phyloP scores from a whole-genome alignment of 305 asterid genomes.

The Fraxinus platypoda region DNA sequence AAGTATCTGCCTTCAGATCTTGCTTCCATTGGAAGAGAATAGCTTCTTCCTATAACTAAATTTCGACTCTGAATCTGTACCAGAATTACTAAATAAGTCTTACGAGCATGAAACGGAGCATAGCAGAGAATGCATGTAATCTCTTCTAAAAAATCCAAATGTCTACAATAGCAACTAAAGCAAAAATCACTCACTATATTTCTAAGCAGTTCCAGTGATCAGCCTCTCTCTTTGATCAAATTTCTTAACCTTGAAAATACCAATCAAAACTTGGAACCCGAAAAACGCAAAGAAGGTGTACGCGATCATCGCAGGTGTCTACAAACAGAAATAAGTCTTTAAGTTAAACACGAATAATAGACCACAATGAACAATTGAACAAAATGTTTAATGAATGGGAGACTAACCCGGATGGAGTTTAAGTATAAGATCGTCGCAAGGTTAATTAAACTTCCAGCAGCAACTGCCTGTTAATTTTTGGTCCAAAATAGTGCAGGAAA shows the following conservation, averaged over 20 bases:
- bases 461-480: constrained; percentile 65
- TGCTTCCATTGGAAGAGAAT: constrained; percentile 4
- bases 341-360: background rate
- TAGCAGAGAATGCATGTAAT: background rate
- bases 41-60: background rate
- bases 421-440: constrained; percentile 79
- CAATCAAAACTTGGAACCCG: constrained; percentile 76
- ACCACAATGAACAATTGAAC: background rate
- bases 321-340: constrained; percentile 23
- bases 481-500: background rate
- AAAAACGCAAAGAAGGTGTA: constrained; percentile 63
- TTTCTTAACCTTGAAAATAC: constrained; percentile 71
- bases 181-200: constrained; percentile 31
- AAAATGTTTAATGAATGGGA: constrained; percentile 9
- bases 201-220: constrained; percentile 90
- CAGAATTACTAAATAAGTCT: background rate
- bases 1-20: background rate
- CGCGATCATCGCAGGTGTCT: constrained; percentile 77
- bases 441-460: constrained; percentile 96
- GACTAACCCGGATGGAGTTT: constrained; percentile 67
- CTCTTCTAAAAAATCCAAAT: background rate
- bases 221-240: constrained; percentile 80
- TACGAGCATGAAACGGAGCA: background rate
- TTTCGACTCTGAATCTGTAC: constrained; percentile 12
- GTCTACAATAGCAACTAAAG: background rate